Base-by-base conservation (phyloP, 1,284 basidiomycete genomes). In the Fomitopsis pinicola region DNA sequence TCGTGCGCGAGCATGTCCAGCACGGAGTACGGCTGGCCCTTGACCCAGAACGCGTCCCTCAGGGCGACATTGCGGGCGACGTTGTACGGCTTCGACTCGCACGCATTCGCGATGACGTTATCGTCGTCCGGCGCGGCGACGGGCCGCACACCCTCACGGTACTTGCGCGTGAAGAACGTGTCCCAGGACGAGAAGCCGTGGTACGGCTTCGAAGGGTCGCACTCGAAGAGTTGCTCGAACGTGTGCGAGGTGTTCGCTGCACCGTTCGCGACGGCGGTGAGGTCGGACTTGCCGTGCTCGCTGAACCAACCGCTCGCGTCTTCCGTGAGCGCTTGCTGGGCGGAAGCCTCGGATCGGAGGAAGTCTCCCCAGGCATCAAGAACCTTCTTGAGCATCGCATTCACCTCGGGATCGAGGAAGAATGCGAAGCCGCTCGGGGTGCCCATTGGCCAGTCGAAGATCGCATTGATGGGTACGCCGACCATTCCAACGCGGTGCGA, bases 121-220 rank as follows among this genome's bases (percentile, higher is more conserved):
- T 75, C 64, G 63, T 80, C 68, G 10, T 78, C 72, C 0, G 77
- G 75, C 19, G 46, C 52, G 2, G 68, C 71, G 46, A 82, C 50
- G 1, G 81, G 78, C 44, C 83, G 80, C 36, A 75, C 66, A 2
- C 74, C 76, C 1, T 71, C 69, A 30, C 68, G 68, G 64, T 82
- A 78, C 0, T 65, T 63, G 33, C 82, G 73, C 6, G 77, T 81
- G 71, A 86, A 85, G 71, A 83, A 85, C 59, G 79, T 78, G 62
- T 85, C 83, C 82, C 82, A 86, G 30, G 78, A 80, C n/a, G 64
- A 75, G 71, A 72, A 85, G 10, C 81, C 82, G 65, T 77, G 66
- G 64, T 78, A 70, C 38, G 69, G 63, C 5, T 67, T 63, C 15
- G 48, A 50, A 0, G 78, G 75, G 61, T 82, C 77, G 64, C 77